Evolutionary conservation across 1,284 basidiomycete species (phyloP).

Genomic region (Gomphus sp.): DNA sequence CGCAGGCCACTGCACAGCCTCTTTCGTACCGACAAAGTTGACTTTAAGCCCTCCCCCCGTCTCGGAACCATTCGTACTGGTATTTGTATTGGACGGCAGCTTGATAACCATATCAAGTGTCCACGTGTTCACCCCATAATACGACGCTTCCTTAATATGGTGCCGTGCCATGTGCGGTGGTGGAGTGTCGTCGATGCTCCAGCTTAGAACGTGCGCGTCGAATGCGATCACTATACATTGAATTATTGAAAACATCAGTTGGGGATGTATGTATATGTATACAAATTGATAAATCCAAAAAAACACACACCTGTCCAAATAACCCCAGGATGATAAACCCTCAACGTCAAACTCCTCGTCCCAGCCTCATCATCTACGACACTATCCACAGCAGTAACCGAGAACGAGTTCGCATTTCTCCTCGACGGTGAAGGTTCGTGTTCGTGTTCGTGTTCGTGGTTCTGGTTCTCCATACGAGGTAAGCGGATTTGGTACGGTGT

Average conservation of each 20-base stretch:
- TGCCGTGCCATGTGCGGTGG: conserved; percentile 72
- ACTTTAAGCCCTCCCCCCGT: conserved; percentile 33
- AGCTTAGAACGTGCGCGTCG: conserved; percentile 82
- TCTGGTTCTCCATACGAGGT: background rate
- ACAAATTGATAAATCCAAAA: too few species aligned
- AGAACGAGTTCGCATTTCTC: conserved; percentile 35
- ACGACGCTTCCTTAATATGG: conserved; percentile 86
- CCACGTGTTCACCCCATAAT: conserved; percentile 70
- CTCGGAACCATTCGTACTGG: too few species aligned
- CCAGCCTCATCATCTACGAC: conserved; percentile 45
- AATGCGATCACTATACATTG: conserved; percentile 69
- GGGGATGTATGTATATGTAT: too few species aligned
- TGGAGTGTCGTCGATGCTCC: conserved; percentile 74
- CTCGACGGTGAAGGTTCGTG: background rate
- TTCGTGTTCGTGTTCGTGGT: too few species aligned
- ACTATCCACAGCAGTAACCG: conserved; percentile 54
- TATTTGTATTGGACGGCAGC: conserved; percentile 28
- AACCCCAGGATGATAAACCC: conserved; percentile 73
- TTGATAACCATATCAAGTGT: conserved; percentile 62
- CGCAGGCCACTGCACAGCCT: conserved; percentile 72
- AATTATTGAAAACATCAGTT: too few species aligned
- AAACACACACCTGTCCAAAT: conserved; percentile 68
- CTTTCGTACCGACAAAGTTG: conserved; percentile 65
- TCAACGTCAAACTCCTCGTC: conserved; percentile 64
- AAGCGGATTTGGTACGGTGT: conserved; percentile 7